A percentile compares a stretch with the other conserved stretches of the same genome.
Evolutionary conservation across 176 grass and related monocot genomes (phyloP).

Genomic region (Avena insularis): DNA sequence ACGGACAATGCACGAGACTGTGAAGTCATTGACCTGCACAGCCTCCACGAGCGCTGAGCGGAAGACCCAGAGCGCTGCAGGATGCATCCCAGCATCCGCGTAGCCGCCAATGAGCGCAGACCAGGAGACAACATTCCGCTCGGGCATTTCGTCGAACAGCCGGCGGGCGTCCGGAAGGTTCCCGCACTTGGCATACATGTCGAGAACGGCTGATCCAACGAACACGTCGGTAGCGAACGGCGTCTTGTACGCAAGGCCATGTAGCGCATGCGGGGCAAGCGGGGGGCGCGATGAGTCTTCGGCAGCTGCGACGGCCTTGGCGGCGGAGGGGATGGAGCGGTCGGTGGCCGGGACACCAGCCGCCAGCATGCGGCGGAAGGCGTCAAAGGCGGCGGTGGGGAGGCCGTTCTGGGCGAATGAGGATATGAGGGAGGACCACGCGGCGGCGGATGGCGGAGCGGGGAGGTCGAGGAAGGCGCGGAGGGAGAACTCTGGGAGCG

Average conservation of each 20-base stretch:
- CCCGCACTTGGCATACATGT: slow-evolving; percentile 81
- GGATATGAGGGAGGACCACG: slow-evolving; percentile 83
- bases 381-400: slow-evolving; percentile 50
- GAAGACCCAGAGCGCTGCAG: slow-evolving; percentile 54
- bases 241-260: slow-evolving; percentile 71
- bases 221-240: slow-evolving; percentile 73
- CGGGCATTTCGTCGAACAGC: slow-evolving; percentile 80
- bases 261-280: slow-evolving; percentile 53
- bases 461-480: slow-evolving; percentile 75
- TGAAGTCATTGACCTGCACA: slow-evolving; percentile 80
- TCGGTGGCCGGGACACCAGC: slow-evolving; percentile 63
- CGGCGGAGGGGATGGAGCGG: slow-evolving; percentile 72
- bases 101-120: slow-evolving; percentile 76
- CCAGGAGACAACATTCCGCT: slow-evolving; percentile 95
- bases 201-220: slow-evolving; percentile 68
- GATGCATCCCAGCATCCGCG: slow-evolving; percentile 58
- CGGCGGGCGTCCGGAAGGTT: slow-evolving; percentile 54
- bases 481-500: slow-evolving; percentile 67
- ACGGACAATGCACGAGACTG: slow-evolving; percentile 68
- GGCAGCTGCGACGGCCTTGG: slow-evolving; percentile 62
- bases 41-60: slow-evolving; percentile 60
- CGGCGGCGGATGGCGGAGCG: slow-evolving; percentile 50
- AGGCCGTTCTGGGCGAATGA: slow-evolving; percentile 73
- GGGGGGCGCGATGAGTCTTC: slow-evolving; percentile 31
- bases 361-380: slow-evolving; percentile 72